Base-by-base conservation (phyloP, 2,329 filamentous ascomycete species). In the Taxawa tesnikishii region DNA sequence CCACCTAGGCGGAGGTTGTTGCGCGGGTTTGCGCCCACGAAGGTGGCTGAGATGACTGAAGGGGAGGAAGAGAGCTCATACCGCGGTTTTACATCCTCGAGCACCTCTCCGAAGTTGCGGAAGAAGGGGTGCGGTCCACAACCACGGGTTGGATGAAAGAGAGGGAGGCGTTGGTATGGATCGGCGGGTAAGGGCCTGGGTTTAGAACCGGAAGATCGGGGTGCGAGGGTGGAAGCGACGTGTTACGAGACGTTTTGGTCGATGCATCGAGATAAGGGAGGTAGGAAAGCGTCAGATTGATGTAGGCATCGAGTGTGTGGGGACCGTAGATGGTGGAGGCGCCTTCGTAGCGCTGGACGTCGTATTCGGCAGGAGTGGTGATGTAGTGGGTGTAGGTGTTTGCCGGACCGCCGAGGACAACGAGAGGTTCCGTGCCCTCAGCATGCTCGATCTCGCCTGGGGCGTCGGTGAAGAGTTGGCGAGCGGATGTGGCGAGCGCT, bases 351-450 rank as follows among this genome's bases (percentile, higher is more conserved):
- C 88, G 78, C 59, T 94, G 88, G 28, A 90, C 65, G 9, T 62
- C 59, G 53, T 90, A 92, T 54, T 93, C 82, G 53, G 92, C 82
- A 16, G 75, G 70, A 0, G 84, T 88, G 1, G 77, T 57, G 37
- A 84, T 74, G 54, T 88, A 88, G 55, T 88, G 82, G 3, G 83
- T 77, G 54, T 96, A 96, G 37, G 74, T 85, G 53, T 96, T 96
- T 31, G 84, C 84, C 0, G 88, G 87, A 0, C 83, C 85, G 15
- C 87, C 84, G 1, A 94, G 65, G 1, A 94, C 80, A 3, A 92
- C 83, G n/a, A 83, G 50, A 0, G 82, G 79, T 2, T 63, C 65
- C 0, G 63, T 58, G n/a, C n/a, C n/a, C n/a, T n/a, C n/a, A 4
- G 68, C 53, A 2, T 66, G 46, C 7, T 70, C 64, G 1, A 60